Evolutionary conservation across 495 filamentous ascomycete species (phyloP).

Genomic region (Penicillium pancosmium): DNA sequence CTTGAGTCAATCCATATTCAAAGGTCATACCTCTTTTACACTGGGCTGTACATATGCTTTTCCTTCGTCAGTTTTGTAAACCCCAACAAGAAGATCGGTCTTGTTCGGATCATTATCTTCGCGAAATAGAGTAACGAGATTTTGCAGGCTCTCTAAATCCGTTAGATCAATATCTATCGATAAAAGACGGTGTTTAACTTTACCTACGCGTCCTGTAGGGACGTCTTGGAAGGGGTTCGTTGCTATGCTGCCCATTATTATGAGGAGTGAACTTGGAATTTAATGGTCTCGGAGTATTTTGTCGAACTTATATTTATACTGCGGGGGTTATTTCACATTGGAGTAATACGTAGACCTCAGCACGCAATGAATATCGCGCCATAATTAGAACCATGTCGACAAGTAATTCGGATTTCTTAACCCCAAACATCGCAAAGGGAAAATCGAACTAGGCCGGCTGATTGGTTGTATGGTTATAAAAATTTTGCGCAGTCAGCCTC

Average conservation of each 20-base stretch:
- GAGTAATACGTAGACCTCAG: not conserved
- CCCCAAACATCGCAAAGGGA: not conserved
- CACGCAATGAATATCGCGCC: conserved; percentile 3
- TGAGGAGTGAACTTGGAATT: not conserved
- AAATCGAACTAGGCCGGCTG: not conserved
- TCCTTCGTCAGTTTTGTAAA: conserved; percentile 21
- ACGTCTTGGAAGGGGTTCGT: not conserved
- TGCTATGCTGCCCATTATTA: not conserved
- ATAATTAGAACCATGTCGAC: not conserved
- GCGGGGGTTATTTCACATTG: not conserved
- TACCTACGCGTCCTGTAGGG: not conserved
- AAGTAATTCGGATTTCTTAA: not conserved
- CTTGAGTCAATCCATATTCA: not conserved
- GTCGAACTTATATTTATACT: not conserved
- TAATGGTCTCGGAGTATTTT: not conserved
- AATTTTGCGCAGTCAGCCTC: too few species aligned
- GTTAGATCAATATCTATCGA: not conserved
- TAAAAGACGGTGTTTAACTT: not conserved
- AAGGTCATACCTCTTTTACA: conserved; percentile 17
- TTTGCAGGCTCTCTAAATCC: not conserved
- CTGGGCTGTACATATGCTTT: conserved; percentile 18
- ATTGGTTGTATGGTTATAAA: not conserved
- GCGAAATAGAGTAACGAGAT: not conserved
- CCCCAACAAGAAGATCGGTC: conserved; percentile 21
- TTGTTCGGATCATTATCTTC: conserved; percentile 4